Base-by-base conservation (phyloP, 306 rosid species). In the Casuarina equisetifolia region DNA sequence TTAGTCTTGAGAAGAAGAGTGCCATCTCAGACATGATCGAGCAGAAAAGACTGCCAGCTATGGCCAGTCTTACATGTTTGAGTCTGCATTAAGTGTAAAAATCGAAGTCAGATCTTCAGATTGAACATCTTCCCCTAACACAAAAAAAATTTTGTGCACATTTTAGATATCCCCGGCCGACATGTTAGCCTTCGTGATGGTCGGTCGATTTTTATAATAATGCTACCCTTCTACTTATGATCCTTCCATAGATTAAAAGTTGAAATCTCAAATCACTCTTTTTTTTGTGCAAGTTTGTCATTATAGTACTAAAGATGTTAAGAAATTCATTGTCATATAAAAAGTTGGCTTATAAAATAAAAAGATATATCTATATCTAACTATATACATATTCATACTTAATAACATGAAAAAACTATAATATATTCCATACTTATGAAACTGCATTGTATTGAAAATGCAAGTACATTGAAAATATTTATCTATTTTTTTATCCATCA, bases 121-220 rank as follows among this genome's bases (percentile, higher is more conserved):
- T 72, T 54, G 62, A 66, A 76, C 75, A 66, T 67, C 70, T 62
- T 73, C 68, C 73, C 76, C 85, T 49, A 72, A 81, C 71, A 38
- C 64, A 78, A 12, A 73, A 38, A 57, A 81, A 82, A 19, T 76
- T 70, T 62, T 76, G 44, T 52, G 66, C 6, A 12, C 7, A 72
- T 61, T 82, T 52, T 10, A 39, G 25, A 50, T 50, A 50, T 50
- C 53, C 2, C 11, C 48, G 5, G 48, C 48, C 48, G 11, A 50
- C 53, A 50, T 50, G 53, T 50, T 50, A 50, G 15, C 53, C 9
- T 50, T 50, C 3, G 11, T 50, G 9, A 12, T 50, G 53, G 32
- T 44, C 8, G 53, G 9, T 50, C 53, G 9, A 50, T 50, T 9
- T 50, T 50, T 50, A 50, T 50, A 15, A 50, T 15, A 50, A 12